phyloP scores from a whole-genome alignment of 179 eudicot genomes.

The Carnegiea gigantea region DNA sequence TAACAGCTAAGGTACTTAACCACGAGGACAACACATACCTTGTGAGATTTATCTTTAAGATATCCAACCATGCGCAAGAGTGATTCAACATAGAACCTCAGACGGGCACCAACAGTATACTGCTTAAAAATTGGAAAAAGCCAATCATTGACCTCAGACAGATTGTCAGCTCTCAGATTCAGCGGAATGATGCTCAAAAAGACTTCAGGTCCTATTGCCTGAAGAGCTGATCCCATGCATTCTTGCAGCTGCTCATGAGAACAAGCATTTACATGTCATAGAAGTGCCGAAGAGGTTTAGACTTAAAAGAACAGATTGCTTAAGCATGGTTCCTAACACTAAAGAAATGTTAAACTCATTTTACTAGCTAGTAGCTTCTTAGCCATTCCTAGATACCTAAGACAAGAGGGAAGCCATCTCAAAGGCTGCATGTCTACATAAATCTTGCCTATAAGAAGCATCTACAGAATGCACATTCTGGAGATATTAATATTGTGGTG shows the following conservation, averaged over 20 bases:
- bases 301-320: neutral
- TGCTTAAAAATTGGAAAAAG: conserved; percentile 86
- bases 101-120: conserved; percentile 69
- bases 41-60: conserved; percentile 59
- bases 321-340: neutral
- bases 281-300: neutral
- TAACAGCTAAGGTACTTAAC: neutral
- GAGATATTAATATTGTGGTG: too few relatives aligned
- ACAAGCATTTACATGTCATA: conserved; percentile 16
- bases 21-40: conserved; percentile 47
- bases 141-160: conserved; percentile 79
- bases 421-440: neutral
- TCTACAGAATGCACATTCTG: neutral
- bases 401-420: neutral
- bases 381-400: neutral
- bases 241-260: conserved; percentile 73
- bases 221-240: conserved; percentile 86
- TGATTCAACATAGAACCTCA: conserved; percentile 65
- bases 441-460: neutral
- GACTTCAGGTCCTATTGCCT: conserved; percentile 90
- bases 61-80: conserved; percentile 47
- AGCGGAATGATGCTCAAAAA: conserved; percentile 75
- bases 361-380: neutral
- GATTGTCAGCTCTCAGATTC: conserved; percentile 60
- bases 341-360: neutral